These are phyloP conservation scores for Pseudogymnoascus pannorum DNA, from an alignment of 2,329 filamentous ascomycete species.

Conservation along the genomic window DNA sequence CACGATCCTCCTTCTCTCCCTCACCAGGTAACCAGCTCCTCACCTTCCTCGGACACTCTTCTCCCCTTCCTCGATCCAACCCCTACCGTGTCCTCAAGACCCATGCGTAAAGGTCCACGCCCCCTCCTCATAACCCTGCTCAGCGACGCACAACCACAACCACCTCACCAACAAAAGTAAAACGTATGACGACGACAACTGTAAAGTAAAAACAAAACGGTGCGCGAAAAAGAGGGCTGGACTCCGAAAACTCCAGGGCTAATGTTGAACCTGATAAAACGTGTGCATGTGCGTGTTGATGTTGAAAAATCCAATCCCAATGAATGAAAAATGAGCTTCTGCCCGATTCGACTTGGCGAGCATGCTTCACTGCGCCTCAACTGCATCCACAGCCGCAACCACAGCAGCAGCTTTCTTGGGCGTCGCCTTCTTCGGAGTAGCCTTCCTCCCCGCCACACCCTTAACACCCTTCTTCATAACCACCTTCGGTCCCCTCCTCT, in stretches of 20 bases:
- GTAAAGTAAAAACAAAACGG: not conserved
- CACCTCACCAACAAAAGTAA: no score
- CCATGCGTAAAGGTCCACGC: no score
- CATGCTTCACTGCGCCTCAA: not conserved
- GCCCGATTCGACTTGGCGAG: no score
- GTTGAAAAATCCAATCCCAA: not conserved
- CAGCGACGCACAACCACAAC: no score
- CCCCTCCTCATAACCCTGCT: no score
- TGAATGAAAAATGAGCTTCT: no score
- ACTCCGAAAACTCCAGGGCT: slow-evolving; percentile 6
- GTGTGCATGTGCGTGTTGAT: not conserved
- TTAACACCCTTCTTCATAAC: slow-evolving; percentile 1
- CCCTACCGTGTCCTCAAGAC: no score
- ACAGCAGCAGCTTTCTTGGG: not conserved
- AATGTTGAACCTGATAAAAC: slow-evolving; percentile 4
- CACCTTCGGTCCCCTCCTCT: not conserved
- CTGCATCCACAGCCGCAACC: not conserved
- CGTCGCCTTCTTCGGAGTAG: not conserved
- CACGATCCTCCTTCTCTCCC: not conserved
- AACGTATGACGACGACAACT: not conserved
- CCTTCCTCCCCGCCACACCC: not conserved
- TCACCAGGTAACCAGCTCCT: no score
- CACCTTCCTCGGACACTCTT: no score
- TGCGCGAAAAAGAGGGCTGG: not conserved
- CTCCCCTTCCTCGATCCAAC: no score